These are phyloP conservation scores for Hirsutella thompsonii DNA, from an alignment of 2,329 filamentous ascomycete species.

Conservation along the genomic window DNA sequence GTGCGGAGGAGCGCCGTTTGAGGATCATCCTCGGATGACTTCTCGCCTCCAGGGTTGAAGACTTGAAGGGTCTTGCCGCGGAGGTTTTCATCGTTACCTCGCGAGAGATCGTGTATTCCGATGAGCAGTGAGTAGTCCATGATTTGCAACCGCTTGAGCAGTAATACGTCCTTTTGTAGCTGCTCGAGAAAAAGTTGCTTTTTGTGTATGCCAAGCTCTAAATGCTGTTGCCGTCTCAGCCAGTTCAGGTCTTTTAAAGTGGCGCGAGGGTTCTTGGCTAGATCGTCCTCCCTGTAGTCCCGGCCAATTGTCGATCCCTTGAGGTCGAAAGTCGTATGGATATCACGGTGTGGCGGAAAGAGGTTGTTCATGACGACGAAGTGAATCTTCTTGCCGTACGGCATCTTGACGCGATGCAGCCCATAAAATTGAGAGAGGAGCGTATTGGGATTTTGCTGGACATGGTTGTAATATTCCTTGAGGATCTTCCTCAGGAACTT, in stretches of 20 bases:
- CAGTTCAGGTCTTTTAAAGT: constrained; percentile 97
- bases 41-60: constrained; percentile 76
- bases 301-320: constrained; percentile 93
- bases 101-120: constrained; percentile 80
- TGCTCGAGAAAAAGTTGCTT: constrained; percentile 82
- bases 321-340: constrained; percentile 91
- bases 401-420: constrained; percentile 93
- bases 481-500: constrained; percentile 75
- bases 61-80: constrained; percentile 82
- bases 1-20: constrained; percentile 67
- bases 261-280: constrained; percentile 79
- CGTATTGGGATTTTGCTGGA: constrained; percentile 88
- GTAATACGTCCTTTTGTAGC: constrained; percentile 71
- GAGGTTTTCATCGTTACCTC: constrained; percentile 91
- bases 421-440: constrained; percentile 96
- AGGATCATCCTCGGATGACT: constrained; percentile 40
- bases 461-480: constrained; percentile 87
- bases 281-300: constrained; percentile 78
- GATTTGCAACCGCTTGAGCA: constrained; percentile 81
- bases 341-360: constrained; percentile 93
- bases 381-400: constrained; percentile 95
- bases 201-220: constrained; percentile 83
- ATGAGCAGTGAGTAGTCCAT: constrained; percentile 98
- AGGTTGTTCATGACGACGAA: constrained; percentile 99
- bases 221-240: constrained; percentile 70